phyloP scores from a whole-genome alignment of 441 rosid species.

The Flueggea neowawraea region DNA sequence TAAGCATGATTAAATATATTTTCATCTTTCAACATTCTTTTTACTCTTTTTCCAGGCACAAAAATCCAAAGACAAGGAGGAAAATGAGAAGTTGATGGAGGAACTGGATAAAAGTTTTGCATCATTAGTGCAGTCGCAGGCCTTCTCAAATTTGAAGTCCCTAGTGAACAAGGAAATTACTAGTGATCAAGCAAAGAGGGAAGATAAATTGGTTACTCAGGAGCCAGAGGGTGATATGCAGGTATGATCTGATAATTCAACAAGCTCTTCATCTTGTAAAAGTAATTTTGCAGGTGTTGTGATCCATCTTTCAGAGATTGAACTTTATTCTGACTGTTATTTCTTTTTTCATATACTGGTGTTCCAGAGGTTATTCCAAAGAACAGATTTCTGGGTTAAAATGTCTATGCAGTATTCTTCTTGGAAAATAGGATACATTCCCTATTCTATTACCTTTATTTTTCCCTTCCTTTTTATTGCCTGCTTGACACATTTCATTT shows the following conservation, averaged over 20 bases:
- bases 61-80: conserved; percentile 84
- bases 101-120: conserved; percentile 69
- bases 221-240: conserved; percentile 25
- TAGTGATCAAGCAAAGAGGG: conserved; percentile 33
- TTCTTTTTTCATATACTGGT: too few relatives aligned
- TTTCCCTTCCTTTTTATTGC: too few relatives aligned
- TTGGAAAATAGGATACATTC: too few relatives aligned
- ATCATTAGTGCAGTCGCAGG: conserved; percentile 63
- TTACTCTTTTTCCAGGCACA: conserved; percentile 51
- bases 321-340: too few relatives aligned
- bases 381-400: too few relatives aligned
- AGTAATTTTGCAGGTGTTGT: neutral
- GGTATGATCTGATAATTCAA: conserved; percentile 32
- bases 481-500: too few relatives aligned
- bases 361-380: too few relatives aligned
- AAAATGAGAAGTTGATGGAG: conserved; percentile 71
- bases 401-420: too few relatives aligned
- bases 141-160: conserved; percentile 30
- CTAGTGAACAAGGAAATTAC: conserved; percentile 40
- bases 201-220: conserved; percentile 16
- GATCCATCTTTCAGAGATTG: neutral
- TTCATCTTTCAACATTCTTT: conserved; percentile 6
- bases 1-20: neutral
- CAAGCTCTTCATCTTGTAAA: neutral
- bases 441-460: too few relatives aligned